Conservation (phyloP, 116 monocot species). For the Papilionanthe hybrid region DNA sequence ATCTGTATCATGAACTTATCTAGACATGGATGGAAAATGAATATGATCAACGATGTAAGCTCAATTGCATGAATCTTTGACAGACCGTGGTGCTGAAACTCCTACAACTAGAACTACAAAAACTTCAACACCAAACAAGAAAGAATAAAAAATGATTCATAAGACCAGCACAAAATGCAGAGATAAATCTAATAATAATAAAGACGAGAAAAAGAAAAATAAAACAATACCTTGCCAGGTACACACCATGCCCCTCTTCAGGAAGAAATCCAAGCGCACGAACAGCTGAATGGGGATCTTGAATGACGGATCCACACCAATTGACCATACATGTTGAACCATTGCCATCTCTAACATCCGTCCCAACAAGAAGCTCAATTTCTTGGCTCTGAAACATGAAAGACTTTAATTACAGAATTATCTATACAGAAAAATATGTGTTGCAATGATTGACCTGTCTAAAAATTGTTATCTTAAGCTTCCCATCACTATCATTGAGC, state of each 20-base stretch:
- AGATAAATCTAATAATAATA: background rate
- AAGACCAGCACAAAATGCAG: background rate
- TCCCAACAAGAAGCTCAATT: slow-evolving; percentile 68
- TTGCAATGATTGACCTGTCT: slow-evolving; percentile 49
- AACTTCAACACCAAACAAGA: background rate
- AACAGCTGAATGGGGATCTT: slow-evolving; percentile 90
- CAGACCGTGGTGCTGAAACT: background rate
- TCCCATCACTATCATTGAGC: slow-evolving; percentile 31
- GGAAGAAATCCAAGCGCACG: slow-evolving; percentile 97
- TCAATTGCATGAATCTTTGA: too few species aligned
- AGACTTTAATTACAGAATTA: background rate
- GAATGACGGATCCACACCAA: slow-evolving; percentile 93
- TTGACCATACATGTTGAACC: slow-evolving; percentile 88
- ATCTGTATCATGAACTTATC: too few species aligned
- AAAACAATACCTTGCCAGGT: slow-evolving; percentile 60
- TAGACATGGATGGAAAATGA: too few species aligned
- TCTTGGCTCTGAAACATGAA: slow-evolving; percentile 62
- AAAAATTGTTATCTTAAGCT: slow-evolving; percentile 71
- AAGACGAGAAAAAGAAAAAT: background rate
- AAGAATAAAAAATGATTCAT: background rate
- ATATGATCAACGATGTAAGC: too few species aligned
- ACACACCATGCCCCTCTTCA: slow-evolving; percentile 98
- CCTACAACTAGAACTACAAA: background rate
- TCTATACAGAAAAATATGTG: background rate
- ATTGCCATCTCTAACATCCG: slow-evolving; percentile 86